Conservation (phyloP, 768 basidiomycete genomes). For the Coprinopsis sp. region DNA sequence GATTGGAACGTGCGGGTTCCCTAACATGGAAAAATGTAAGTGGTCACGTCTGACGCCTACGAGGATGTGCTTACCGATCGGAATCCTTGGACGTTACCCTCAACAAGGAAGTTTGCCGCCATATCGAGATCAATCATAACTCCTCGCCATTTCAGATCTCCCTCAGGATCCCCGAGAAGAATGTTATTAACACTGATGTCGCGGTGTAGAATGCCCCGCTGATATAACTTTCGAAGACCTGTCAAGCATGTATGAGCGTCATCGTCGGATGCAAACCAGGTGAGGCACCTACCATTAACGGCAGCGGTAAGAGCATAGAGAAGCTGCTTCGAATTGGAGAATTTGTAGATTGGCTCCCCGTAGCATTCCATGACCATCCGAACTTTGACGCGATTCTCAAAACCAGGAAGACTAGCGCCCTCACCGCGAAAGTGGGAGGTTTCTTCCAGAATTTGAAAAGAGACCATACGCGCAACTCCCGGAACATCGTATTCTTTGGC, state of each 20-base stretch:
- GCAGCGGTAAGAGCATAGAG: background rate
- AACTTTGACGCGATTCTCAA: background rate
- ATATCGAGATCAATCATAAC: conserved; percentile 15
- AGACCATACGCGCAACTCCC: background rate
- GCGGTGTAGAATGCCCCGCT: conserved; percentile 10
- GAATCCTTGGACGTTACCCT: background rate
- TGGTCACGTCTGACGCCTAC: background rate
- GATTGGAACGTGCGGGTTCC: conserved; percentile 5
- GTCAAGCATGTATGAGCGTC: background rate
- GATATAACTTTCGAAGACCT: conserved; percentile 6
- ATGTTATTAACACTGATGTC: conserved; percentile 13
- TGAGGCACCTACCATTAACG: background rate
- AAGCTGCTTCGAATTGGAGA: too few relatives aligned
- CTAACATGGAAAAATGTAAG: background rate
- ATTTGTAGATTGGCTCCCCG: too few relatives aligned
- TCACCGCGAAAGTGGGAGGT: background rate
- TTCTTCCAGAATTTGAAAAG: background rate
- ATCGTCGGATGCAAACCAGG: background rate
- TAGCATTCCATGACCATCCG: too few relatives aligned
- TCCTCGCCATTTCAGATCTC: conserved; percentile 2
- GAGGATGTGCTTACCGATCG: background rate
- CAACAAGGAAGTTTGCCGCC: too few relatives aligned
- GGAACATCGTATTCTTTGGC: background rate
- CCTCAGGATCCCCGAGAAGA: conserved; percentile 4
- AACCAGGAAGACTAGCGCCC: background rate